These are phyloP conservation scores for Nannochloropsis granulata DNA, from an alignment of 108 stramenopile species.

Conservation along the genomic window DNA sequence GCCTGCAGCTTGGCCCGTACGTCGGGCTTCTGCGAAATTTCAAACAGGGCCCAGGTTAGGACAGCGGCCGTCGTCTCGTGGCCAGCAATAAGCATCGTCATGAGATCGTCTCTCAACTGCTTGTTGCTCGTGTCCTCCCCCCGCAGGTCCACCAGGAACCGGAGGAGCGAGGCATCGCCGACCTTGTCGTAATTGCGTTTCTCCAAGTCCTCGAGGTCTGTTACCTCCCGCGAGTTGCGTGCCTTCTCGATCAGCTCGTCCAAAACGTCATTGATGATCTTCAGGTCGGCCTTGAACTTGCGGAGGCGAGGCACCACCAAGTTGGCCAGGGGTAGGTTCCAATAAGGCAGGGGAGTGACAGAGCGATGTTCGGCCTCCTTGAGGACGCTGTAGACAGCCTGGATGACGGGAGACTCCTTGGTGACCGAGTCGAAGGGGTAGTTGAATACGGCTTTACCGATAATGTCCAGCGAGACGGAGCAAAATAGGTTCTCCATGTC, in stretches of 20 bases:
- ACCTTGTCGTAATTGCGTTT: conserved; percentile 56
- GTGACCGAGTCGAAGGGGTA: conserved; percentile 82
- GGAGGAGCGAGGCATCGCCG: conserved; percentile 43
- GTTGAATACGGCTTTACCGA: conserved; percentile 78
- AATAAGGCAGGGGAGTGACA: conserved; percentile 87
- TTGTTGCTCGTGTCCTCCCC: conserved; percentile 53
- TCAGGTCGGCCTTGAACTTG: conserved; percentile 66
- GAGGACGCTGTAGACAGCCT: conserved; percentile 75
- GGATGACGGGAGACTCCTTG: conserved; percentile 48
- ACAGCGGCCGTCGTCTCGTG: conserved; percentile 95
- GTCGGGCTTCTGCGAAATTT: conserved; percentile 67
- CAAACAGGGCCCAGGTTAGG: conserved; percentile 85
- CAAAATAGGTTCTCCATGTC: conserved; percentile 81
- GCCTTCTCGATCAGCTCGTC: conserved; percentile 66
- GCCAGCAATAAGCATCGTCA: conserved; percentile 96
- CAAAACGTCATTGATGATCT: conserved; percentile 67
- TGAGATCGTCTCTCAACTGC: conserved; percentile 80
- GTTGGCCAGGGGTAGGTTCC: conserved; percentile 81
- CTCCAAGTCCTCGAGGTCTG: conserved; percentile 79
- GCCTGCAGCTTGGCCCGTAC: conserved; percentile 48
- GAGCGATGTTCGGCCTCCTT: conserved; percentile 84
- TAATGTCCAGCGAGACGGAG: conserved; percentile 79
- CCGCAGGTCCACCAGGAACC: conserved; percentile 87
- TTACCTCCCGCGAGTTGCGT: conserved; percentile 53
- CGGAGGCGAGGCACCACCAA: conserved; percentile 64